phyloP scores from a whole-genome alignment of 140 eudicot genomes.

The Bidens hawaiensis region DNA sequence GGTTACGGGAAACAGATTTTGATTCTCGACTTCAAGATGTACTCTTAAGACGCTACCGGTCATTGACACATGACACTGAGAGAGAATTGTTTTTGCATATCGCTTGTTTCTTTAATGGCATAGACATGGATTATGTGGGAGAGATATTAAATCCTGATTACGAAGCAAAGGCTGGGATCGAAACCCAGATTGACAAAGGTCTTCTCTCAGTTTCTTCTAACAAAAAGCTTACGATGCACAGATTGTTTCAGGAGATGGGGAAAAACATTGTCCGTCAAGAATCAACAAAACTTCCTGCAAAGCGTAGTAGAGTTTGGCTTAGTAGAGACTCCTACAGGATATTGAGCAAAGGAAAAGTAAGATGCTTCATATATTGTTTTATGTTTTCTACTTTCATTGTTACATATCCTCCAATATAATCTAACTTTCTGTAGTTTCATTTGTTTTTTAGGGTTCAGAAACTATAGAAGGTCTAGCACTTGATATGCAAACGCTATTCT shows the following conservation, averaged over 20 bases:
- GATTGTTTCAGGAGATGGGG: too few species aligned
- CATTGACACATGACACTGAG: background rate
- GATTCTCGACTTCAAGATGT: slow-evolving; percentile 2
- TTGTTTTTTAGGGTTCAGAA: background rate
- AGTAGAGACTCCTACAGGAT: background rate
- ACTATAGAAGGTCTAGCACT: background rate
- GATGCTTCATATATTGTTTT: background rate
- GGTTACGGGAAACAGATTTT: background rate
- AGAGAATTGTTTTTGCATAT: slow-evolving; percentile 30
- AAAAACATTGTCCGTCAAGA: background rate
- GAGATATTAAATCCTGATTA: slow-evolving; percentile 25
- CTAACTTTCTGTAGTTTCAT: background rate
- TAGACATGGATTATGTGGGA: slow-evolving; percentile 15
- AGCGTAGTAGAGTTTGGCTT: background rate
- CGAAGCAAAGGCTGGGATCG: too few species aligned
- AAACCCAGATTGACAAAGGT: too few species aligned
- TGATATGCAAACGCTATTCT: background rate
- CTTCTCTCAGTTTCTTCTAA: too few species aligned
- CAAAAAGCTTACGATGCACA: too few species aligned
- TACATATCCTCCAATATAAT: background rate
- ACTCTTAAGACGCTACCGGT: slow-evolving; percentile 10
- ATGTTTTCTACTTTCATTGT: background rate
- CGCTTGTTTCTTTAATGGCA: slow-evolving; percentile 36
- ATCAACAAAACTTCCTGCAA: too few species aligned
- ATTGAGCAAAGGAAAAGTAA: background rate